Percentiles rank a stretch among this genome's conserved stretches.
Conservation (phyloP, 2,329 filamentous ascomycete genomes). For the Paecilomyces fulvus region DNA sequence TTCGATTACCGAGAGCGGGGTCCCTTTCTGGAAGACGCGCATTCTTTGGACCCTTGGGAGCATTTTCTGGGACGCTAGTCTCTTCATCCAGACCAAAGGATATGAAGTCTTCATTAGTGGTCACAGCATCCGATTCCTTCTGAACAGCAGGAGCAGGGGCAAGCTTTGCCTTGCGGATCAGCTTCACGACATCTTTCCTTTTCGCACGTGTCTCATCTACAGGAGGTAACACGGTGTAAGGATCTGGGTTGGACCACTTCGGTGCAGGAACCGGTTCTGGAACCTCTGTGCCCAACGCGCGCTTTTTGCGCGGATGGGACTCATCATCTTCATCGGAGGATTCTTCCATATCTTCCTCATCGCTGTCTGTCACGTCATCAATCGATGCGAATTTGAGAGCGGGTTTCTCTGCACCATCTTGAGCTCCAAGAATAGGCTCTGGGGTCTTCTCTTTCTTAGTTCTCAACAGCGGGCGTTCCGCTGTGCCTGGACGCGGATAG, state of each 20-base stretch:
- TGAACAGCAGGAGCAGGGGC: constrained; percentile 40
- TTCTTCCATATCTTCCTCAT: constrained; percentile 38
- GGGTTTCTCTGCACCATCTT: constrained; percentile 17
- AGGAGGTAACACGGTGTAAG: constrained; percentile 80
- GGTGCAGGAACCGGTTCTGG: constrained; percentile 37
- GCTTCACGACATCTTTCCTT: constrained; percentile 76
- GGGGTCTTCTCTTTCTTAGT: constrained; percentile 27
- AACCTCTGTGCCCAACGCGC: constrained; percentile 19
- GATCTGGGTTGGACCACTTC: constrained; percentile 94
- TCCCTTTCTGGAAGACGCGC: constrained; percentile 24
- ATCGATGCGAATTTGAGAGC: constrained; percentile 27
- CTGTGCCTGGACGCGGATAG: constrained; percentile 24
- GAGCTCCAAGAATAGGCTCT: constrained; percentile 20
- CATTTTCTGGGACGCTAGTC: constrained; percentile 26
- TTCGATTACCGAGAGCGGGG: constrained; percentile 54
- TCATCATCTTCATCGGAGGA: constrained; percentile 29
- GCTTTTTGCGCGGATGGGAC: constrained; percentile 31
- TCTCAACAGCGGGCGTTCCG: constrained; percentile 30
- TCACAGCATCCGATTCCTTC: constrained; percentile 46
- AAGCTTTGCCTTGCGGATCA: constrained; percentile 83
- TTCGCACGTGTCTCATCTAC: constrained; percentile 64
- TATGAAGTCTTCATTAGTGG: constrained; percentile 71
- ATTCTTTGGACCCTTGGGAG: constrained; percentile 26
- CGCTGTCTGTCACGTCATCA: constrained; percentile 36
- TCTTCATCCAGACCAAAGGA: constrained; percentile 65